Percentiles rank a stretch among this genome's conserved stretches.
phyloP scores from a whole-genome alignment of 441 rosid species.

The Geranium incanum region DNA sequence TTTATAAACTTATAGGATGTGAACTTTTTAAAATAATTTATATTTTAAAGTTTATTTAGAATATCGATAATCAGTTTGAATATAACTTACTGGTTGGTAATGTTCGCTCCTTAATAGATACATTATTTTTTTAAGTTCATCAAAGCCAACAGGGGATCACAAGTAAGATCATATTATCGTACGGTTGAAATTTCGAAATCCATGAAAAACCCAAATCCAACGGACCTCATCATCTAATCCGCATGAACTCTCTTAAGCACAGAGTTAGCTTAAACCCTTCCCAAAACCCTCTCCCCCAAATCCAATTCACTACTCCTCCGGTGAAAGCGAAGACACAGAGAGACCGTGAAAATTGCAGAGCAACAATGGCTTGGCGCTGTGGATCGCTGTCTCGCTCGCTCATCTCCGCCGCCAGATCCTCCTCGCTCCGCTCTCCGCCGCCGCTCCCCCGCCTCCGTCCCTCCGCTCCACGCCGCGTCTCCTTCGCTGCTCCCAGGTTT shows the following conservation, averaged over 20 bases:
- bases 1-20: too few relatives aligned
- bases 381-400: background rate
- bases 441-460: background rate
- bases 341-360: background rate
- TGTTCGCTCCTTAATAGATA: too few relatives aligned
- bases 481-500: constrained; percentile 8
- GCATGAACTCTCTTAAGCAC: background rate
- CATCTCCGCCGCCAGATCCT: background rate
- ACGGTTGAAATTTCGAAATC: too few relatives aligned
- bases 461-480: background rate
- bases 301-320: background rate
- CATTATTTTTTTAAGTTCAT: too few relatives aligned
- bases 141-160: too few relatives aligned
- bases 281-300: background rate
- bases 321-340: background rate
- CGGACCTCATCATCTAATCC: background rate
- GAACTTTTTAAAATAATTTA: too few relatives aligned
- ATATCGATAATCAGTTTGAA: too few relatives aligned
- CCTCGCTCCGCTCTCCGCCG: background rate
- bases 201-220: background rate
- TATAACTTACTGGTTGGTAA: too few relatives aligned
- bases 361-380: constrained; percentile 1
- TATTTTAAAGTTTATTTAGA: too few relatives aligned
- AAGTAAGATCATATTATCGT: too few relatives aligned
- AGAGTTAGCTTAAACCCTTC: background rate